Conservation (phyloP, 1,284 basidiomycete species). For the Phaffia rhodozyma region DNA sequence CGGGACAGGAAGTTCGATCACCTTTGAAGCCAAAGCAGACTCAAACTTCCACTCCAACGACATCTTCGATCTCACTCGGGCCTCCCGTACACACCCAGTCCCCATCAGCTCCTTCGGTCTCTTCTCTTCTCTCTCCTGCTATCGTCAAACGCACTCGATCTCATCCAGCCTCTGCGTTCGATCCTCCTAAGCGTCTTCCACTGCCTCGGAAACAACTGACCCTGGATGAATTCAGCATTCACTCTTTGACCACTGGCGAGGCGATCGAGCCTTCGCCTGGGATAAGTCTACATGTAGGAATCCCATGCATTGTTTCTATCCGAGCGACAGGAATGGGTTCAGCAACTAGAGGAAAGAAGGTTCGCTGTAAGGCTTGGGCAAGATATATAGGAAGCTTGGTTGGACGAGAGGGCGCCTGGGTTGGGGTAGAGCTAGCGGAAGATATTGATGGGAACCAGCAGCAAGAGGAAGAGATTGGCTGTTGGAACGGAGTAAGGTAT, state of each 20-base stretch:
- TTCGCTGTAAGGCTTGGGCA: conserved; percentile 72
- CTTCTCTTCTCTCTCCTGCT: not conserved
- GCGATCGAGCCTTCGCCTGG: conserved; percentile 41
- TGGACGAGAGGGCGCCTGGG: conserved; percentile 71
- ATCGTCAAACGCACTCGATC: conserved; percentile 3
- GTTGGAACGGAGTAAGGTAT: too few relatives aligned
- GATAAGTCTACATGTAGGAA: conserved; percentile 68
- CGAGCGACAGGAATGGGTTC: not conserved
- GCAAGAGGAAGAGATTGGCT: conserved; percentile 33
- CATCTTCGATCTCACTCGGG: not conserved
- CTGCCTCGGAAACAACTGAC: conserved; percentile 1
- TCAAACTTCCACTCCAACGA: conserved; percentile 4
- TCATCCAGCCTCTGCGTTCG: conserved; percentile 31
- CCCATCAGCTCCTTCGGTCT: conserved; percentile 2
- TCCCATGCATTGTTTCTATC: conserved; percentile 78
- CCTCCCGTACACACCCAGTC: not conserved
- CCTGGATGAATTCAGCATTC: conserved; percentile 16
- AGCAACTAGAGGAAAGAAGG: conserved; percentile 40
- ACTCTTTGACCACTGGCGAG: not conserved
- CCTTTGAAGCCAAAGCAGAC: conserved; percentile 14
- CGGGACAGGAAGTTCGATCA: not conserved
- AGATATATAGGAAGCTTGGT: conserved; percentile 74
- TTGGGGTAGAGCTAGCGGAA: conserved; percentile 77
- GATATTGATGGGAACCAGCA: conserved; percentile 46
- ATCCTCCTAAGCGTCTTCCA: conserved; percentile 26